Evolutionary conservation across 1,284 basidiomycete species (phyloP), one percentile per base, ranked within the genome.

Genomic region (Malassezia obtusa): DNA sequence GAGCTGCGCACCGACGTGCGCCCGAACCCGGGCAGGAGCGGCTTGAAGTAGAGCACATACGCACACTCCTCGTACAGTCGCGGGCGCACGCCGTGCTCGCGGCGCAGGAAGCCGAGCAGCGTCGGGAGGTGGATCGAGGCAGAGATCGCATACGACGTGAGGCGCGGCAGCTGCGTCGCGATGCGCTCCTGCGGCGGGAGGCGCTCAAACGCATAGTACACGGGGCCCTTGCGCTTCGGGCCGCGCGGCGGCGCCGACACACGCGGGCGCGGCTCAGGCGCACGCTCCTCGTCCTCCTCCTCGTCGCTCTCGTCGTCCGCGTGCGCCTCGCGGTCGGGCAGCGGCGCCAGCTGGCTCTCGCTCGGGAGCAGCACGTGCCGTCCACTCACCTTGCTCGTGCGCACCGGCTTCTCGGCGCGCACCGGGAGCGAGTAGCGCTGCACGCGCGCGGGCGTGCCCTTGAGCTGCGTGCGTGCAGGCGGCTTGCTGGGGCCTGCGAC

Each of bases 31-130:
- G 90, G 88, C 4, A 95, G 79, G 0, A 95, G 78, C 0, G 90
- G 90, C 1, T 92, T 80, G 69, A 89, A 86, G 67, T 95, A 95
- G 76, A 90, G 87, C 45, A 84, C 86, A 76, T 91, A 95, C 59
- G 89, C 77, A 2, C 89, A 90, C 75, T 95, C 90, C 71, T 95
- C 90, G 67, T 88, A 95, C 1, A 89, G 81, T 51, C 90, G 79
- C 0, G 90, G 89, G 1, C 81, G 79, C 10, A 92, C 89, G 49
- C 90, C 91, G 71, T 95, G 91, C 71, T 95, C 91, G 49, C 90
- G 79, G 74, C 90, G 90, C 70, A 94, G 73, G 67, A 91, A 94
- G 6, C 65, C 70, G 11, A 71, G 64, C 28, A 71, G 57, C 3
- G 71, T 67, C 26, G 63, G 66, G 19, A 73, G 52, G 33, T 71